Conservation (phyloP, 2,329 filamentous ascomycete species). For the Pseudogymnoascus sp. region DNA sequence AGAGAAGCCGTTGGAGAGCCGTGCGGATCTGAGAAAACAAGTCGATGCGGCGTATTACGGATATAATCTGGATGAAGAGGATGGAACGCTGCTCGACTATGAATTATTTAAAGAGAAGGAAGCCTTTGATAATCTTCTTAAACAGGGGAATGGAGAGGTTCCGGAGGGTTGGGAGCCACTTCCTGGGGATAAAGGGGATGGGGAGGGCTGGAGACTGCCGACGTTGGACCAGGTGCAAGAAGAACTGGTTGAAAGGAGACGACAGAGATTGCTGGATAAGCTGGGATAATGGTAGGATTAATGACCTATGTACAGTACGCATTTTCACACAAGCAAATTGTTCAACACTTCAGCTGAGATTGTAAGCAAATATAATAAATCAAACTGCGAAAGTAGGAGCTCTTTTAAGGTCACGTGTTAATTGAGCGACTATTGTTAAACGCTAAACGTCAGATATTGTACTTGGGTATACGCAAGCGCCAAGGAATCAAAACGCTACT, state of each 20-base stretch:
- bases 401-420: no score
- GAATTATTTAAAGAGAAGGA: conserved; percentile 79
- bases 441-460: no score
- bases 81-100: conserved; percentile 70
- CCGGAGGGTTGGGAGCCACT: conserved; percentile 75
- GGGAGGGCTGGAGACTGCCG: conserved; percentile 73
- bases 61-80: conserved; percentile 87
- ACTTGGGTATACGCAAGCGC: not conserved
- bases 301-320: not conserved
- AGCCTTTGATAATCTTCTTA: conserved; percentile 62
- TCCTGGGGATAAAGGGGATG: conserved; percentile 81
- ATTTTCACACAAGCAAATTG: not conserved
- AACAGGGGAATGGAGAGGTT: conserved; percentile 47
- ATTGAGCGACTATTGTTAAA: no score
- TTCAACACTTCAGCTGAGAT: not conserved
- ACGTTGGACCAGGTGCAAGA: conserved; percentile 89
- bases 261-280: conserved; percentile 78
- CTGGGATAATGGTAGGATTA: conserved; percentile 18
- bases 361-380: not conserved
- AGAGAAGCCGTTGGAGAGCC: conserved; percentile 56
- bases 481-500: not conserved
- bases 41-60: conserved; percentile 96
- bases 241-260: conserved; percentile 80
- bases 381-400: no score
- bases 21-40: conserved; percentile 62